Evolutionary conservation across 371 early-diverging fungal genomes (phyloP), one percentile per base, ranked within the genome.

Genomic region (Nematocida ironsii): DNA sequence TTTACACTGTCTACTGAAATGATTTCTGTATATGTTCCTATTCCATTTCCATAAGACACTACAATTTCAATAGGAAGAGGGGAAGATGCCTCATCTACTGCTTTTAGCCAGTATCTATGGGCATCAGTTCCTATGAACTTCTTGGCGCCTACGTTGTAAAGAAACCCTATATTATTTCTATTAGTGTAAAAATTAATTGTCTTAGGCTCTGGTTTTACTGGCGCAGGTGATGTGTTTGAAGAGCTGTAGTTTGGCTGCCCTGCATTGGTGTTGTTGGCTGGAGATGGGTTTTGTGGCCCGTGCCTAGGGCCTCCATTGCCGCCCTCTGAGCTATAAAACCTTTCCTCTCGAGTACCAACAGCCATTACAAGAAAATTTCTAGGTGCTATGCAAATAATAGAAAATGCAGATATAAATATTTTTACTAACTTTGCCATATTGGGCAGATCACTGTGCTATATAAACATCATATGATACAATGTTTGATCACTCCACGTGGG

Each of bases 121-220:
- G 44, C 3, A 20, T 69, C 69, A 9, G 67, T 9, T 39, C 80
- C 80, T 13, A 78, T n/a, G 6, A 42, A 78, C 55, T 56, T 78
- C 27, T 39, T 44, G 9, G 71, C 25, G 39, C 80, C 80, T 40
- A 78, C 6, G 44, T 62, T 78, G 62, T 69, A 78, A 9, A 78
- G 62, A 58, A 52, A 78, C 9, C 80, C 80, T 13, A 60, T 3
- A 44, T 44, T 69, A 60, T 47, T 57, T 40, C 55, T 33, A 9
- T 78, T 67, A 0, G 52, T 48, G 45, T 27, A 69, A 5, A 4
- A 71, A 25, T 58, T 62, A 0, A 55, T 64, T 64, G 0, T 23
- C 2, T 2, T 64, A 11, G 0, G 33, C 39, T 27, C 16, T 1
- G 64, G 39, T 25, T 0, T 13, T 23, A 4, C 23, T n/a, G 11